Percentiles rank a stretch among this genome's conserved stretches.
These are phyloP conservation scores for Sarcomyxa edulis DNA, from an alignment of 768 basidiomycete species.

Conservation along the genomic window DNA sequence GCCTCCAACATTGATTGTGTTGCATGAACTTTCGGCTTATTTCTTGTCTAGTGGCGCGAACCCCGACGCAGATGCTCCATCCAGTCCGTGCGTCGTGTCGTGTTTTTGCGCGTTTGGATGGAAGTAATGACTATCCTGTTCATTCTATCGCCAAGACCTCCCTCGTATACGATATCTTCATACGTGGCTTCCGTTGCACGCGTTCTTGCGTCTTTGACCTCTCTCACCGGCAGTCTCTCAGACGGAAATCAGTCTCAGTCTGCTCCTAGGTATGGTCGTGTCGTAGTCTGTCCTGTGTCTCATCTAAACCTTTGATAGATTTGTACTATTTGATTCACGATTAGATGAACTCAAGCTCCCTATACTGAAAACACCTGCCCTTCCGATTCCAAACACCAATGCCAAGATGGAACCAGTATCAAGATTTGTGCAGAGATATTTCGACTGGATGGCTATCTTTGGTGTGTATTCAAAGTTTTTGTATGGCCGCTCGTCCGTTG, in stretches of 20 bases:
- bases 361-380: slow-evolving; percentile 26
- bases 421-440: slow-evolving; percentile 44
- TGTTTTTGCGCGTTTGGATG: neutral
- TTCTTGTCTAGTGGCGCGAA: slow-evolving; percentile 26
- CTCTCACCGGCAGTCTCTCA: slow-evolving; percentile 20
- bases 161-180: slow-evolving; percentile 31
- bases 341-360: slow-evolving; percentile 48
- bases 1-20: slow-evolving; percentile 47
- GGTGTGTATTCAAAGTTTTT: neutral
- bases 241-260: slow-evolving; percentile 12
- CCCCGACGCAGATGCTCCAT: slow-evolving; percentile 1
- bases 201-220: slow-evolving; percentile 35
- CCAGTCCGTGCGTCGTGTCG: neutral
- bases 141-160: slow-evolving; percentile 2
- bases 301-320: slow-evolving; percentile 1
- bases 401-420: slow-evolving; percentile 25
- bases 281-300: neutral
- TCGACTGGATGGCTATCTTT: slow-evolving; percentile 28
- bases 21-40: slow-evolving; percentile 58
- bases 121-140: neutral
- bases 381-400: slow-evolving; percentile 1
- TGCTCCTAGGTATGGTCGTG: slow-evolving; percentile 12
- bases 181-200: slow-evolving; percentile 47
- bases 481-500: neutral
- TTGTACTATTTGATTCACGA: slow-evolving; percentile 59